A percentile compares a stretch with the other conserved stretches of the same genome.
Conservation (phyloP, 2,329 filamentous ascomycete genomes). For the Aspergillus fumigatiaffinis region DNA sequence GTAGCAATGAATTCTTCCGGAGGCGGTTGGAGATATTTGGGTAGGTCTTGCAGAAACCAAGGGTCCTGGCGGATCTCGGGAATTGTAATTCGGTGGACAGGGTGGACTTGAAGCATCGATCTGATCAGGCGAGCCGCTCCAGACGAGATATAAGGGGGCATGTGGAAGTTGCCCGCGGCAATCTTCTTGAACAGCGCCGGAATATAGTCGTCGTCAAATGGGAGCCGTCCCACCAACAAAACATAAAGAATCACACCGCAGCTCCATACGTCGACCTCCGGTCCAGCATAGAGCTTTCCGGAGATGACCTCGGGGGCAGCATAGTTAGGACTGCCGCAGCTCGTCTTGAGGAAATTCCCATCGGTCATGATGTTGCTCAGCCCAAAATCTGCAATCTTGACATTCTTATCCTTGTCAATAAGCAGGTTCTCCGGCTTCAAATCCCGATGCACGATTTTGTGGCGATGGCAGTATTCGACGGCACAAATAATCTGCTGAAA, state of each 20-base stretch:
- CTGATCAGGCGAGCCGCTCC: slow-evolving; percentile 74
- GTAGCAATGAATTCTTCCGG: slow-evolving; percentile 91
- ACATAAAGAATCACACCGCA: slow-evolving; percentile 65
- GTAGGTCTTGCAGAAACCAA: slow-evolving; percentile 88
- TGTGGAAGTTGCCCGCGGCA: slow-evolving; percentile 85
- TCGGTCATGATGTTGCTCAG: slow-evolving; percentile 99
- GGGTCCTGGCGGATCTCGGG: slow-evolving; percentile 88
- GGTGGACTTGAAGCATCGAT: slow-evolving; percentile 92
- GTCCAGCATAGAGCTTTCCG: slow-evolving; percentile 93
- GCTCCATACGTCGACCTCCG: slow-evolving; percentile 88
- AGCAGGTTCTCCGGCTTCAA: slow-evolving; percentile 96
- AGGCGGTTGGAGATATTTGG: slow-evolving; percentile 79
- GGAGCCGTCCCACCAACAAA: slow-evolving; percentile 64
- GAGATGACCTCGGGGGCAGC: slow-evolving; percentile 97
- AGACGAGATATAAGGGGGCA: slow-evolving; percentile 83
- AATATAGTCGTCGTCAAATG: slow-evolving; percentile 98
- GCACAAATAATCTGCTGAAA: slow-evolving; percentile 99
- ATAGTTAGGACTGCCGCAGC: slow-evolving; percentile 97
- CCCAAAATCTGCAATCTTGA: slow-evolving; percentile 99
- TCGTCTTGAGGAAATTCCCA: slow-evolving; percentile 97
- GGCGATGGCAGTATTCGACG: slow-evolving; percentile 96
- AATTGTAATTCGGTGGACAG: slow-evolving; percentile 89
- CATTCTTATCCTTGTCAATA: slow-evolving; percentile 90
- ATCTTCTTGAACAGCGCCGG: slow-evolving; percentile 98
- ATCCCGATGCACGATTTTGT: slow-evolving; percentile 98